Conservation (phyloP, 768 basidiomycete genomes). For the Amanita rubescens region DNA sequence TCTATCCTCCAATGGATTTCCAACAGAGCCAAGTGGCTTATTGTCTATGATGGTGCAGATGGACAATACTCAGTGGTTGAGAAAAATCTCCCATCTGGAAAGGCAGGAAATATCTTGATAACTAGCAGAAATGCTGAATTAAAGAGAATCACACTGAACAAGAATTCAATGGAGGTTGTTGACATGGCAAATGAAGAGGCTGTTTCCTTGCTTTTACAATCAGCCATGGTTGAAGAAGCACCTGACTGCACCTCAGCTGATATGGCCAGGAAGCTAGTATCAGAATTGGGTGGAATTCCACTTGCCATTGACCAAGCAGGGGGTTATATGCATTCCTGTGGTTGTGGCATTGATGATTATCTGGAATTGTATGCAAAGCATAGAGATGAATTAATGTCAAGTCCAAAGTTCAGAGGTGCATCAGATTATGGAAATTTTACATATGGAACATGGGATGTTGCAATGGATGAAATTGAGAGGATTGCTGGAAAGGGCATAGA, state of each 20-base stretch:
- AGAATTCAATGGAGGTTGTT: conserved; percentile 7
- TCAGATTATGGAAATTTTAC: neutral
- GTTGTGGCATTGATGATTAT: neutral
- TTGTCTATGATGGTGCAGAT: conserved; percentile 14
- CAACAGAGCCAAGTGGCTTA: conserved; percentile 10
- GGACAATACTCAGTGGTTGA: no score
- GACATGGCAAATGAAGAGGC: conserved; percentile 13
- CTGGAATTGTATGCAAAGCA: neutral
- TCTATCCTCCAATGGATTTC: no score
- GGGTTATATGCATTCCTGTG: neutral
- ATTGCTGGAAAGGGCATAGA: neutral
- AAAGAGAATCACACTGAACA: conserved; percentile 1
- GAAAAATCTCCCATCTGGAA: neutral
- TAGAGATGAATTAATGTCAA: neutral
- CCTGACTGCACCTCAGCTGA: neutral
- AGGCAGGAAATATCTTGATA: conserved; percentile 13
- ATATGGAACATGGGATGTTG: conserved; percentile 5
- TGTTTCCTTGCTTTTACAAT: conserved; percentile 11
- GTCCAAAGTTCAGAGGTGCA: neutral
- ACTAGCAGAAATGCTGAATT: conserved; percentile 12
- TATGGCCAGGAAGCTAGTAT: neutral
- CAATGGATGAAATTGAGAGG: neutral
- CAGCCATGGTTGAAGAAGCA: conserved; percentile 3
- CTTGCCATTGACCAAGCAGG: conserved; percentile 14
- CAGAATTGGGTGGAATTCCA: neutral